A percentile compares a stretch with the other conserved stretches of the same genome.
Conservation (phyloP, 192 early-diverging fungal genomes). For the Backusella tuberculispora region DNA sequence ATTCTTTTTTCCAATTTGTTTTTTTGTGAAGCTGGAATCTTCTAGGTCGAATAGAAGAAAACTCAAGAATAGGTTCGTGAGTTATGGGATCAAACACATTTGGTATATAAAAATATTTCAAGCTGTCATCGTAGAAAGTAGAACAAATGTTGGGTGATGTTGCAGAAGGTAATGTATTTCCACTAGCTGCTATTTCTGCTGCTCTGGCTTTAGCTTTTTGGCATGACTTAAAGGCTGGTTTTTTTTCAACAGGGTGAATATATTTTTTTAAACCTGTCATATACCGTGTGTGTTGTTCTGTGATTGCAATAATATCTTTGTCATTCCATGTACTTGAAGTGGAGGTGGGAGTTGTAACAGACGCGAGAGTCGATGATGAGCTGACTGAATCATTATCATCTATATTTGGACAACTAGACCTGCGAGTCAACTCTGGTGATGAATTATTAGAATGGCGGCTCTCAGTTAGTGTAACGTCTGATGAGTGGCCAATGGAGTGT, state of each 20-base stretch:
- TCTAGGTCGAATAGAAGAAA: constrained; percentile 19
- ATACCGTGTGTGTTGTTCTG: neutral
- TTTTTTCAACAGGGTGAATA: constrained; percentile 1
- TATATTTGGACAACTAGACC: constrained; percentile 20
- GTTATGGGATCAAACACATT: constrained; percentile 14
- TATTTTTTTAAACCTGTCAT: constrained; percentile 12
- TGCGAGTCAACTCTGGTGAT: neutral
- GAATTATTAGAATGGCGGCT: neutral
- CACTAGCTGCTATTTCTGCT: constrained; percentile 8
- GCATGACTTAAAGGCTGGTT: constrained; percentile 3
- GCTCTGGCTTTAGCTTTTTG: constrained; percentile 16
- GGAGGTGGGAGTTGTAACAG: neutral
- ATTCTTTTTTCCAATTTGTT: constrained; percentile 17
- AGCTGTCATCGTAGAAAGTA: neutral
- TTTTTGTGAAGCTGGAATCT: neutral
- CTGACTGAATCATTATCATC: neutral
- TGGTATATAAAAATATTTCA: constrained; percentile 18
- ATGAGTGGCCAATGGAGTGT: neutral
- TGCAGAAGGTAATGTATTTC: neutral
- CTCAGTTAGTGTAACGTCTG: constrained; percentile 17
- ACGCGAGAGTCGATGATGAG: neutral
- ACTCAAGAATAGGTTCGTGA: neutral
- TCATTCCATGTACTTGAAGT: neutral
- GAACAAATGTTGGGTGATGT: neutral
- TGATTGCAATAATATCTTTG: constrained; percentile 4